A percentile compares a stretch with the other conserved stretches of the same genome.
Evolutionary conservation across 331 rosid genomes (phyloP).

Genomic region (Dryas integrifolia): DNA sequence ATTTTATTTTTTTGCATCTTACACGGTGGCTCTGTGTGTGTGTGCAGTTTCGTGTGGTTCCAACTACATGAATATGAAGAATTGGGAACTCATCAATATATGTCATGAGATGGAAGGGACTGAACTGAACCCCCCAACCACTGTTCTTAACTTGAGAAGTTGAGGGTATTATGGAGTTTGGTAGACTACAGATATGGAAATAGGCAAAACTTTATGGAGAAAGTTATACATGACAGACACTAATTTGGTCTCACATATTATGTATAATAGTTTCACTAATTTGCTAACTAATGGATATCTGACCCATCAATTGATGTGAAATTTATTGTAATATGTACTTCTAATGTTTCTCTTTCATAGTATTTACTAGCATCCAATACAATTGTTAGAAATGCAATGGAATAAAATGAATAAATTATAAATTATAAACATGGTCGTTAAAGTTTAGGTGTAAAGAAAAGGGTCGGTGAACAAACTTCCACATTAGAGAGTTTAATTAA

Average conservation of each 20-base stretch:
- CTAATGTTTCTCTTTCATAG: background rate
- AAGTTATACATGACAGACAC: conserved; percentile 31
- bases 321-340: no score
- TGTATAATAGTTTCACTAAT: no score
- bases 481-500: conserved; percentile 9
- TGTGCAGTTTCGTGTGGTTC: background rate
- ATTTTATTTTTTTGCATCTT: no score
- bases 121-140: conserved; percentile 5
- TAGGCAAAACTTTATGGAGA: conserved; percentile 31
- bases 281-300: no score
- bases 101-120: conserved; percentile 20
- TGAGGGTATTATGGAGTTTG: conserved; percentile 8
- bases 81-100: conserved; percentile 2
- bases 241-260: background rate
- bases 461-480: conserved; percentile 50
- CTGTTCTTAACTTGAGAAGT: background rate
- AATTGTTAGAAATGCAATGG: conserved; percentile 15
- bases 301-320: no score
- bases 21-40: background rate
- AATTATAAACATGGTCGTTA: conserved; percentile 35
- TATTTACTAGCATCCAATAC: conserved; percentile 26
- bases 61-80: background rate
- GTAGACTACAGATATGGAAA: conserved; percentile 20
- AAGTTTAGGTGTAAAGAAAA: conserved; percentile 42
- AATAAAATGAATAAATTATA: conserved; percentile 12